These are phyloP conservation scores for Nyctanthes arbortristis DNA, from an alignment of 257 asterid species.

Conservation along the genomic window DNA sequence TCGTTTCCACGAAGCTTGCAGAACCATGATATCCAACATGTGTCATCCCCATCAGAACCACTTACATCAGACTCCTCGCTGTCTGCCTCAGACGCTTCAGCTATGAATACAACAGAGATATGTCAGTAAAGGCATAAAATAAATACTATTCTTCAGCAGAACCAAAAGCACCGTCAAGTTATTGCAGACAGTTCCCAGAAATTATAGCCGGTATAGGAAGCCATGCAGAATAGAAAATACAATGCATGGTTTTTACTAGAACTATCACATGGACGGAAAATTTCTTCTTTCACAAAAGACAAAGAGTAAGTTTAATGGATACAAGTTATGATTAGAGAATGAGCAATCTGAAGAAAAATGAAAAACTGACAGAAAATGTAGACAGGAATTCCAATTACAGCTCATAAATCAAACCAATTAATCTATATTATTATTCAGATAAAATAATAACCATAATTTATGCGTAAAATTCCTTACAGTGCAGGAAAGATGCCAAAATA, in stretches of 20 bases:
- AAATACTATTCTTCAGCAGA: background rate
- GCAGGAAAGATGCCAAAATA: background rate
- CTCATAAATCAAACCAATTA: background rate
- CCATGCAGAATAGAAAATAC: background rate
- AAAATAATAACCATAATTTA: background rate
- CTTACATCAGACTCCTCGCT: constrained; percentile 59
- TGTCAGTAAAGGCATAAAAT: background rate
- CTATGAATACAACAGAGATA: constrained; percentile 25
- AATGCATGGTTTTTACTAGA: background rate
- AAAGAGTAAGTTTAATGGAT: background rate
- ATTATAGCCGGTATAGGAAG: background rate
- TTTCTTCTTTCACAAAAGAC: no score
- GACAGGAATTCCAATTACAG: background rate
- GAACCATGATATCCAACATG: constrained; percentile 65
- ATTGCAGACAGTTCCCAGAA: background rate
- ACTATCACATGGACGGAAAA: background rate
- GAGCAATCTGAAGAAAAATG: no score
- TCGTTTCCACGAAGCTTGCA: constrained; percentile 63
- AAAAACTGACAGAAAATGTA: background rate
- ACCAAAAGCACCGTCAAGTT: background rate
- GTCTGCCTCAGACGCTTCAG: constrained; percentile 59
- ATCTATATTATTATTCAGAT: background rate
- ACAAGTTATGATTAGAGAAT: background rate
- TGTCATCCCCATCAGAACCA: constrained; percentile 60
- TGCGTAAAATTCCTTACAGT: background rate